These are phyloP conservation scores for Coniochaeta hoffmannii DNA, from an alignment of 2,329 filamentous ascomycete genomes.

Conservation along the genomic window DNA sequence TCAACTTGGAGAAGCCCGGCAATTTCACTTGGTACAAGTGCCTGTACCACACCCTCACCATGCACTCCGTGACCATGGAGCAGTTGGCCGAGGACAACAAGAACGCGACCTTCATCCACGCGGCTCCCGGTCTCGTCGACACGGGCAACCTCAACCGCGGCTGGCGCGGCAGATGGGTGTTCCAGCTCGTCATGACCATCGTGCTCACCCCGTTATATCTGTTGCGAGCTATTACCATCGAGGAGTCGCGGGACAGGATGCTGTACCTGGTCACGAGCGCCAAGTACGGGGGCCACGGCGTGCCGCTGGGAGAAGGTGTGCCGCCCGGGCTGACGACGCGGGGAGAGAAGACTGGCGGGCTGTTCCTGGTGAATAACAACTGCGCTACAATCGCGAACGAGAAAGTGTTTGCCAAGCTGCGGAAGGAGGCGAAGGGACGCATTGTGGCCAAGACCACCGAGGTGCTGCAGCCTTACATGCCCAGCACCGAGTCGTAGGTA, in stretches of 20 bases:
- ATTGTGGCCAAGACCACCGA: constrained; percentile 26
- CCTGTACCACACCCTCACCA: constrained; percentile 20
- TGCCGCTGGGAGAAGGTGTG: constrained; percentile 1
- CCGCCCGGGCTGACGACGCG: constrained; percentile 3
- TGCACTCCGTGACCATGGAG: constrained; percentile 25
- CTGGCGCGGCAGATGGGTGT: background rate
- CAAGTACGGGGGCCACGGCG: constrained; percentile 4
- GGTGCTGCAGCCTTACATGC: constrained; percentile 12
- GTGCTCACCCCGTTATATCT: constrained; percentile 4
- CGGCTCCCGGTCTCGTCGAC: constrained; percentile 25
- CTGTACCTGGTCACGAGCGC: constrained; percentile 6
- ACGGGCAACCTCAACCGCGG: constrained; percentile 23
- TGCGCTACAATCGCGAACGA: constrained; percentile 23
- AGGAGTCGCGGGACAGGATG: constrained; percentile 3
- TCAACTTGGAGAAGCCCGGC: constrained; percentile 24
- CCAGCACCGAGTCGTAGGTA: background rate
- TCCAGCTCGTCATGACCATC: background rate
- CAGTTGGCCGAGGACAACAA: constrained; percentile 23
- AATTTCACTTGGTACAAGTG: constrained; percentile 21
- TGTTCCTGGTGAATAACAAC: constrained; percentile 26
- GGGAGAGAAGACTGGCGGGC: constrained; percentile 11
- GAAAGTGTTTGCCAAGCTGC: constrained; percentile 18
- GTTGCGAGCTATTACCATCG: background rate
- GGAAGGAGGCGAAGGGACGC: constrained; percentile 19
- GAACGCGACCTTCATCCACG: constrained; percentile 26